Evolutionary conservation across 371 early-diverging fungal species (phyloP), one percentile per base, ranked within the genome.

Genomic region (Zopfochytrium polystomum): DNA sequence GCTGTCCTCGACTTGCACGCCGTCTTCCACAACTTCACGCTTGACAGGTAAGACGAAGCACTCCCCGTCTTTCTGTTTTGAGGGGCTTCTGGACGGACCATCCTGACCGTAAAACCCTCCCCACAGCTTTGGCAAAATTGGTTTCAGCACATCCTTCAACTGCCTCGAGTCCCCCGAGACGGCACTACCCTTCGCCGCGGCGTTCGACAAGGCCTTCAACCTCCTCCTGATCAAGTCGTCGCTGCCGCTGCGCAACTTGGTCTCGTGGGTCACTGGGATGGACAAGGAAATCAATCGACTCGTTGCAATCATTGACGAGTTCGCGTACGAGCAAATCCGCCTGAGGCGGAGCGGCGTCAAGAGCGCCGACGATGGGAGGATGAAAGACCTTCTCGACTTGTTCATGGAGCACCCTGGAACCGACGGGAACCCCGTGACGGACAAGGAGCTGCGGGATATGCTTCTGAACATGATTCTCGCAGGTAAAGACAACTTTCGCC

Each of bases 401-500:
- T 86, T 88, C 55, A 83, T 87, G 83, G 67, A 73, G 55, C 74
- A 76, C 42, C 62, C 65, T 23, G 78, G 84, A 34, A 77, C 77
- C 2, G 74, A 84, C 44, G 73, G 60, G 15, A 52, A 76, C 3
- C 62, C 62, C 0, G 55, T 82, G 7, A 73, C 60, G 29, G 81
- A 85, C 56, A 65, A 79, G n/a, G 77, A 79, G 47, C 70, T 88
- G 34, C 69, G 79, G 2, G 89, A 90, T 66, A 75, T 82, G 49
- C 76, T 88, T 3, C 57, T 89, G 51, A 90, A 87, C 71, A 83
- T 87, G 62, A 79, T 87, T 52, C 80, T 87, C 62, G 86, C 80
- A 7, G 88, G 86, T 59, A n/a, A 46, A 35, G 34, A 13, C 33
- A 15, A 3, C 31, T 47, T 29, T 34, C 5, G 55, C 7, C 9